These are phyloP conservation scores for Corylus heterophylla DNA, from an alignment of 306 rosid species.

Conservation along the genomic window DNA sequence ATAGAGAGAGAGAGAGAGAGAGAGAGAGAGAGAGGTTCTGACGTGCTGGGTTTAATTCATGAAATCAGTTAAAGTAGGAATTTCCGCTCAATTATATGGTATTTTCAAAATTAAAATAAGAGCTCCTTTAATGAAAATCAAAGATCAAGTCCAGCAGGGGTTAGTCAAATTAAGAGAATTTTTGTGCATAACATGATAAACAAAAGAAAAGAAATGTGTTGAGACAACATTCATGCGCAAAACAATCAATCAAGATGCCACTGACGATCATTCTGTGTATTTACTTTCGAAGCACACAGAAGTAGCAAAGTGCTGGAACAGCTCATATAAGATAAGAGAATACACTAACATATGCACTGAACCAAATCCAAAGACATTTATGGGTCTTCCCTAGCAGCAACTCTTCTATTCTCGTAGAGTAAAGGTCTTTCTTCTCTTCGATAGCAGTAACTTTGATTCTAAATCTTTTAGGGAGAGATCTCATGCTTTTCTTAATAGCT, in stretches of 20 bases:
- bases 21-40: too few relatives aligned
- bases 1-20: too few relatives aligned
- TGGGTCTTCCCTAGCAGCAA: constrained; percentile 63
- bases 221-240: neutral
- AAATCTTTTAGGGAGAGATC: too few relatives aligned
- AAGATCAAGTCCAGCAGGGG: neutral
- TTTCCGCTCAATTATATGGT: too few relatives aligned
- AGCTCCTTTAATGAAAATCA: neutral
- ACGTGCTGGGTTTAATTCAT: too few relatives aligned
- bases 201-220: neutral
- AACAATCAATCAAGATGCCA: constrained; percentile 40
- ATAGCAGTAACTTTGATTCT: too few relatives aligned
- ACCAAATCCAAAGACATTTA: constrained; percentile 83
- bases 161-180: neutral
- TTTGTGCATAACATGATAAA: neutral
- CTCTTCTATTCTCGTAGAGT: too few relatives aligned
- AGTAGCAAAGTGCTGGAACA: constrained; percentile 6
- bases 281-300: constrained; percentile 30
- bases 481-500: too few relatives aligned
- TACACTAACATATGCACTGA: constrained; percentile 16
- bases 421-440: too few relatives aligned
- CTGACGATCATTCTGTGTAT: constrained; percentile 23
- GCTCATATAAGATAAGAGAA: neutral
- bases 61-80: neutral
- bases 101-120: constrained; percentile 14